Conservation (phyloP, 2,329 filamentous ascomycete genomes). For the Tolypocladium pustulatum region DNA sequence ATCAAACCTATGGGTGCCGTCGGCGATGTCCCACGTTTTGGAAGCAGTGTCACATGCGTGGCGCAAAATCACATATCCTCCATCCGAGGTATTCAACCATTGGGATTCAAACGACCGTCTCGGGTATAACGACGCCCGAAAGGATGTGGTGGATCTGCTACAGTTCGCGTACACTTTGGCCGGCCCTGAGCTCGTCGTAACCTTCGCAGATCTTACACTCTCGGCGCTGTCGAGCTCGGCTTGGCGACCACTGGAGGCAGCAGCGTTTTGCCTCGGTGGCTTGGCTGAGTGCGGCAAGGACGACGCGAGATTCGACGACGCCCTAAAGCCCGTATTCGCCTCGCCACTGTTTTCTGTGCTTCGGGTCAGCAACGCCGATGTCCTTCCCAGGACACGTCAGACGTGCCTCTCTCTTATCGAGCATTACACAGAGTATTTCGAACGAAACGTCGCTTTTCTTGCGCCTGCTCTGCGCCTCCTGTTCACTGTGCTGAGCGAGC, state of each 20-base stretch:
- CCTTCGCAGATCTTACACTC: slow-evolving; percentile 45
- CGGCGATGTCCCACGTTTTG: slow-evolving; percentile 48
- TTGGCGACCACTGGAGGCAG: slow-evolving; percentile 52
- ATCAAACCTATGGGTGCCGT: slow-evolving; percentile 43
- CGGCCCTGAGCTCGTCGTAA: slow-evolving; percentile 42
- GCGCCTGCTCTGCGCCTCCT: slow-evolving; percentile 64
- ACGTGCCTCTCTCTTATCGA: slow-evolving; percentile 62
- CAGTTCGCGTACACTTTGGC: slow-evolving; percentile 58
- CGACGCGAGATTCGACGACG: slow-evolving; percentile 44
- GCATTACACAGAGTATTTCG: slow-evolving; percentile 67
- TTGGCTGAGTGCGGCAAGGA: slow-evolving; percentile 57
- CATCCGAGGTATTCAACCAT: slow-evolving; percentile 40
- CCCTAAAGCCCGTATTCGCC: slow-evolving; percentile 51
- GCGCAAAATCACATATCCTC: slow-evolving; percentile 59
- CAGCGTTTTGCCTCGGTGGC: slow-evolving; percentile 52
- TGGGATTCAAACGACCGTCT: slow-evolving; percentile 63
- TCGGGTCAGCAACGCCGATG: slow-evolving; percentile 33
- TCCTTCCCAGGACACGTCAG: slow-evolving; percentile 54
- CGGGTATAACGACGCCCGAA: slow-evolving; percentile 61
- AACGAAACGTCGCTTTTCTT: slow-evolving; percentile 55
- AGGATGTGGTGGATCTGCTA: slow-evolving; percentile 70
- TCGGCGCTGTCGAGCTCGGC: slow-evolving; percentile 35
- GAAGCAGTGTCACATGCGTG: slow-evolving; percentile 57
- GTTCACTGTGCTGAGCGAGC: slow-evolving; percentile 57
- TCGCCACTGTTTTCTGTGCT: slow-evolving; percentile 47